Percentiles rank a stretch among this genome's conserved stretches.
These are phyloP conservation scores for Moniliella sp. DNA, from an alignment of 1,284 basidiomycete species.

Conservation along the genomic window DNA sequence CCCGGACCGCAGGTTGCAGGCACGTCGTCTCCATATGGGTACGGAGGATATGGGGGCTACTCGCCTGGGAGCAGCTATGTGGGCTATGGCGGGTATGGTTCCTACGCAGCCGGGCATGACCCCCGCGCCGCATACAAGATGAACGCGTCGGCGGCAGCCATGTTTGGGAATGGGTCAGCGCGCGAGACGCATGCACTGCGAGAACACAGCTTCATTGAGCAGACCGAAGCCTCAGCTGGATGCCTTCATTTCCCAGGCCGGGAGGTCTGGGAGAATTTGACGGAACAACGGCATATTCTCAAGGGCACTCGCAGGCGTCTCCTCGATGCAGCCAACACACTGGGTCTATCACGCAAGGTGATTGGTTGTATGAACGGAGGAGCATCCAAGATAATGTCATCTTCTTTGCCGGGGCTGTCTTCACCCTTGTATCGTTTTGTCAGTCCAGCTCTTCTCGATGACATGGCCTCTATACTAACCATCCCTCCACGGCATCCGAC, in stretches of 20 bases:
- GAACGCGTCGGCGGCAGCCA: conserved; percentile 20
- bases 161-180: conserved; percentile 17
- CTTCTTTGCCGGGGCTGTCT: conserved; percentile 22
- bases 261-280: conserved; percentile 26
- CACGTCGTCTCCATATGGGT: no score
- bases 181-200: conserved; percentile 25
- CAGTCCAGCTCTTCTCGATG: not conserved
- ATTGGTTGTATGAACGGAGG: conserved; percentile 29
- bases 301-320: conserved; percentile 27
- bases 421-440: conserved; percentile 29
- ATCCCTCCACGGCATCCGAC: not conserved
- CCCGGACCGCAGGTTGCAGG: no score
- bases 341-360: conserved; percentile 27
- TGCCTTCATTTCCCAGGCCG: conserved; percentile 26
- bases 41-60: no score
- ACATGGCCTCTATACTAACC: no score
- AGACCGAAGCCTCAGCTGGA: conserved; percentile 30
- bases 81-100: no score
- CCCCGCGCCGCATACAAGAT: conserved; percentile 26
- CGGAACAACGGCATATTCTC: conserved; percentile 28
- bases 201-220: conserved; percentile 29
- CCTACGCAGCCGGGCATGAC: no score
- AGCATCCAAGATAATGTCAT: conserved; percentile 30
- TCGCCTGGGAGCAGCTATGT: no score
- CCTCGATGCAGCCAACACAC: conserved; percentile 25